Percentiles rank a stretch among this genome's conserved stretches.
phyloP scores from a whole-genome alignment of 2,329 filamentous ascomycete species.

The Cordyceps fumosorosea region DNA sequence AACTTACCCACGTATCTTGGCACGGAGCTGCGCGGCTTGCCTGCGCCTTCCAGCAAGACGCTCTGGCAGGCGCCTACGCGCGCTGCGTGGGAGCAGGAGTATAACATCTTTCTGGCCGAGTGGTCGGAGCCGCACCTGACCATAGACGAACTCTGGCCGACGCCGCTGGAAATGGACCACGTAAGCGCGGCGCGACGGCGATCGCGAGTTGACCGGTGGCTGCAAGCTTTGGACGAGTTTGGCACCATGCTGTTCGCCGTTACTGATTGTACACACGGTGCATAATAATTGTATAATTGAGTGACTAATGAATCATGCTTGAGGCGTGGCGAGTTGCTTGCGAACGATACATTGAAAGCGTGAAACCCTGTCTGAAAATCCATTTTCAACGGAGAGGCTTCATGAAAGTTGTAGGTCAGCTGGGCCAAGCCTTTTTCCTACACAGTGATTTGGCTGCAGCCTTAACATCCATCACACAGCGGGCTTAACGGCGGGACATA shows the following conservation, averaged over 20 bases:
- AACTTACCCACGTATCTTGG: constrained; percentile 41
- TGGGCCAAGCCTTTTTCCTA: too few relatives aligned
- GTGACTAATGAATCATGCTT: not conserved
- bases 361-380: too few relatives aligned
- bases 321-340: too few relatives aligned
- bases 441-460: not conserved
- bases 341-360: too few relatives aligned
- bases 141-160: constrained; percentile 47
- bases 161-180: constrained; percentile 26
- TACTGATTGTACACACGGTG: constrained; percentile 37
- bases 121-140: constrained; percentile 36
- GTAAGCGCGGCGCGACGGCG: constrained; percentile 24
- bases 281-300: not conserved
- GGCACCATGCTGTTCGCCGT: constrained; percentile 47
- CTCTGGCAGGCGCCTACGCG: constrained; percentile 37
- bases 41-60: constrained; percentile 32
- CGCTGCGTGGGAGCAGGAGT: constrained; percentile 35
- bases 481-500: not conserved
- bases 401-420: too few relatives aligned
- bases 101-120: constrained; percentile 34
- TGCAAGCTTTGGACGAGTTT: constrained; percentile 45
- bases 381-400: too few relatives aligned
- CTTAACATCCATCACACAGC: not conserved
- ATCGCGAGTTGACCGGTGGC: constrained; percentile 40
- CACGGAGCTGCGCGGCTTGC: constrained; percentile 39